phyloP scores from a whole-genome alignment of 2,329 filamentous ascomycete genomes.

The Lasiodiplodia gonubiensis region DNA sequence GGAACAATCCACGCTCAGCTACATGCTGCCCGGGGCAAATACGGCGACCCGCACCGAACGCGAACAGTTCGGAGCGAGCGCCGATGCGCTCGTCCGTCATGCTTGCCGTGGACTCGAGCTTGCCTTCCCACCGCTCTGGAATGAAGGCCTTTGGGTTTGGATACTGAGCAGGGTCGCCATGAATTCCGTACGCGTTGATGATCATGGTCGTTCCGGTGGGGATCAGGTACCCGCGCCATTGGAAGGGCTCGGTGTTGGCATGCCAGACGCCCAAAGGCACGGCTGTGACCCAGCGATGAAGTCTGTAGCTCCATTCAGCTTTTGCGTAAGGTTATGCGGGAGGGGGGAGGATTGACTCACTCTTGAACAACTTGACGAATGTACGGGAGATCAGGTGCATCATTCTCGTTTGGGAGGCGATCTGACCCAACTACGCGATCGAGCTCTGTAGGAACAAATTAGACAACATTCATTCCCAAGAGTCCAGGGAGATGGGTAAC shows the following conservation, averaged over 20 bases:
- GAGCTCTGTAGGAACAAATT: slow-evolving; percentile 23
- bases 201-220: slow-evolving; percentile 50
- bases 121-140: slow-evolving; percentile 32
- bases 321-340: slow-evolving; percentile 34
- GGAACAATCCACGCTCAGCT: slow-evolving; percentile 39
- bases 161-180: slow-evolving; percentile 34
- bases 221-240: slow-evolving; percentile 43
- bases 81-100: slow-evolving; percentile 32
- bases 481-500: not conserved
- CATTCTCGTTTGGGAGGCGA: slow-evolving; percentile 30
- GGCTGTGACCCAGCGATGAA: slow-evolving; percentile 11
- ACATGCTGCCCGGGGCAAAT: slow-evolving; percentile 48
- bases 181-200: slow-evolving; percentile 45
- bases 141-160: slow-evolving; percentile 23
- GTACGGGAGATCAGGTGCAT: slow-evolving; percentile 25
- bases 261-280: slow-evolving; percentile 42
- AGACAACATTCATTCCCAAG: no score
- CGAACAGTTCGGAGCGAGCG: slow-evolving; percentile 41
- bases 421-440: slow-evolving; percentile 31
- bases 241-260: slow-evolving; percentile 40
- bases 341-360: not conserved
- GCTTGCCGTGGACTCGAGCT: slow-evolving; percentile 32
- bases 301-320: slow-evolving; percentile 30
- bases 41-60: slow-evolving; percentile 46
- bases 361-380: slow-evolving; percentile 31